Percentiles rank a stretch among this genome's conserved stretches.
Conservation (phyloP, 306 rosid genomes). For the Acacia melanoxylon region DNA sequence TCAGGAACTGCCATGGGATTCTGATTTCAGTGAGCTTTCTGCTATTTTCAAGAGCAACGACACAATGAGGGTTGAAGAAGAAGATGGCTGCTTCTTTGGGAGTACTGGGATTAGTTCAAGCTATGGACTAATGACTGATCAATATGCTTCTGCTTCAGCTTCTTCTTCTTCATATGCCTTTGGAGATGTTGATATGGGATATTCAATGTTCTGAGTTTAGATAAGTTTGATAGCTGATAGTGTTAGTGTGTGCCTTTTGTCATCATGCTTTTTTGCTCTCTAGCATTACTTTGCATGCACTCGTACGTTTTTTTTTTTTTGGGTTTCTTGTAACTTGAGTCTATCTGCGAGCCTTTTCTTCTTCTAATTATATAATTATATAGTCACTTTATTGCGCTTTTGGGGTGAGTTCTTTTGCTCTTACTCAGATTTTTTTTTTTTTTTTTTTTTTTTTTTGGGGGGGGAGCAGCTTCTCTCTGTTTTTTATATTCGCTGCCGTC, state of each 20-base stretch:
- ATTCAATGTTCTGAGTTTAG: slow-evolving; percentile 48
- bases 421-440: slow-evolving; percentile 7
- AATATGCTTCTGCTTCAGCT: slow-evolving; percentile 35
- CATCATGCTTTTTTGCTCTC: slow-evolving; percentile 17
- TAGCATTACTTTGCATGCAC: slow-evolving; percentile 52
- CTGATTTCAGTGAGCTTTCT: slow-evolving; percentile 65
- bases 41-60: slow-evolving; percentile 42
- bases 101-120: slow-evolving; percentile 23
- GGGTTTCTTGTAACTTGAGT: slow-evolving; percentile 42
- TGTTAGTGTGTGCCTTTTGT: slow-evolving; percentile 7
- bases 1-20: slow-evolving; percentile 59
- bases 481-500: too few relatives aligned
- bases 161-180: slow-evolving; percentile 41
- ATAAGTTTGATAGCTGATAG: slow-evolving; percentile 24
- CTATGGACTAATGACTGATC: slow-evolving; percentile 40
- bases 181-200: slow-evolving; percentile 72
- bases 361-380: slow-evolving; percentile 43
- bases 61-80: slow-evolving; percentile 57
- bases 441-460: too few relatives aligned
- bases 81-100: slow-evolving; percentile 64
- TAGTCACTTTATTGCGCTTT: slow-evolving; percentile 36
- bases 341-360: slow-evolving; percentile 34
- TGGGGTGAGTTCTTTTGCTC: slow-evolving; percentile 30
- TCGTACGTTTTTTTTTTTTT: slow-evolving; percentile 23
- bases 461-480: background rate